Conservation (phyloP, 2,329 filamentous ascomycete genomes). For the Aspergillus terreus region DNA sequence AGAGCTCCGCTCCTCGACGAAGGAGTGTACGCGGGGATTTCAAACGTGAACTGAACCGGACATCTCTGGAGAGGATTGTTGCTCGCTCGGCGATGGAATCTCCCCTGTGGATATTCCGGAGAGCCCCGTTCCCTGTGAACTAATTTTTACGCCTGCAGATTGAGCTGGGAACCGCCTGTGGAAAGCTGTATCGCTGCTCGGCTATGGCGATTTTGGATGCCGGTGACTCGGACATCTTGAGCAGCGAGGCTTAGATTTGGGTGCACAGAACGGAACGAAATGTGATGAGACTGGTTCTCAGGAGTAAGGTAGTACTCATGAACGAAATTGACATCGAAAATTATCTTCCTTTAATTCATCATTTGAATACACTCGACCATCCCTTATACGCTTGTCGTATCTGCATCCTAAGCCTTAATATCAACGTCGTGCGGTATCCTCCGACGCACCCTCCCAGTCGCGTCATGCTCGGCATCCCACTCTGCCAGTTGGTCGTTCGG, state of each 20-base stretch:
- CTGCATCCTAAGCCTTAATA: neutral
- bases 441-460: conserved; percentile 22
- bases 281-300: too few species aligned
- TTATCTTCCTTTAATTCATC: too few species aligned
- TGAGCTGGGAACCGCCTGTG: neutral
- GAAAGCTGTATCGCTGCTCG: neutral
- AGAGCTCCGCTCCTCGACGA: neutral
- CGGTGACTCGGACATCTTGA: neutral
- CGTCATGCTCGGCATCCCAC: conserved; percentile 62
- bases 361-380: too few species aligned
- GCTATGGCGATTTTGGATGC: neutral
- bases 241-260: neutral
- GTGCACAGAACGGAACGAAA: too few species aligned
- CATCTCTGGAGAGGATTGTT: neutral
- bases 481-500: conserved; percentile 46
- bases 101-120: neutral
- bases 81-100: neutral
- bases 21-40: neutral
- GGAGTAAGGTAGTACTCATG: too few species aligned
- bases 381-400: too few species aligned
- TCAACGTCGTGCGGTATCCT: neutral
- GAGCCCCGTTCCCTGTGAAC: neutral
- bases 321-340: too few species aligned
- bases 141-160: neutral
- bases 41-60: neutral